Evolutionary conservation across 768 basidiomycete species (phyloP), one percentile per base, ranked within the genome.

Genomic region (Suillus lakei): DNA sequence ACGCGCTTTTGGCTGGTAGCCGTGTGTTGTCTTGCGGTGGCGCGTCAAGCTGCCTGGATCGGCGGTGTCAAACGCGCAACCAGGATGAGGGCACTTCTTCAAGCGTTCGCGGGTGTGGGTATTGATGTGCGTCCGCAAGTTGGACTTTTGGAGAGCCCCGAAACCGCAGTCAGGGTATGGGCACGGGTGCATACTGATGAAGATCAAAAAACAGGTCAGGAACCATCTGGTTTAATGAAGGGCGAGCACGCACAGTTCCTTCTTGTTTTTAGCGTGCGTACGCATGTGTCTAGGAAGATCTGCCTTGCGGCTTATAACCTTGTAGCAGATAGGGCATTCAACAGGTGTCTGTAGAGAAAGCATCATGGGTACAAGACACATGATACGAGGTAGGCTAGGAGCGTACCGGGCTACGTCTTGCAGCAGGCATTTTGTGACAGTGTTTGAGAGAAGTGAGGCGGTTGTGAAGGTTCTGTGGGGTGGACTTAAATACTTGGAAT

Each of bases 271-370:
- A 5, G 65, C 60, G 26, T 79, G 78, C 0, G 48, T 68, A 3
- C 58, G 63, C 68, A 73, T 70, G n/a, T 79, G 77, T 6, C 78
- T 69, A 0, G 61, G 39, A 0, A 79, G 61, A 41, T 77, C 78
- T 12, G 70, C 65, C 59, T 63, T 74, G 39, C 75, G 71, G 9
- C 69, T 55, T 23, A 79, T 30, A 12, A 3, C 36, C 39, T 55
- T 65, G 0, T 43, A 48, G 54, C 77, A 77, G 9, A 61, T 21
- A 0, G 10, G 0, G 26, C 76, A 78, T 0, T n/a, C 0, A 1
- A 56, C 64, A 1, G 70, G 1, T 3, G 26, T 44, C 72, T 74
- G 41, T 2, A 39, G 16, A 32, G 54, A 58, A 38, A 15, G 5
- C 28, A 15, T 2, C 13, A 50, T 5, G 21, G 71, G 60, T 46